Conservation (phyloP, 306 rosid species). For the Neltuma alba region DNA sequence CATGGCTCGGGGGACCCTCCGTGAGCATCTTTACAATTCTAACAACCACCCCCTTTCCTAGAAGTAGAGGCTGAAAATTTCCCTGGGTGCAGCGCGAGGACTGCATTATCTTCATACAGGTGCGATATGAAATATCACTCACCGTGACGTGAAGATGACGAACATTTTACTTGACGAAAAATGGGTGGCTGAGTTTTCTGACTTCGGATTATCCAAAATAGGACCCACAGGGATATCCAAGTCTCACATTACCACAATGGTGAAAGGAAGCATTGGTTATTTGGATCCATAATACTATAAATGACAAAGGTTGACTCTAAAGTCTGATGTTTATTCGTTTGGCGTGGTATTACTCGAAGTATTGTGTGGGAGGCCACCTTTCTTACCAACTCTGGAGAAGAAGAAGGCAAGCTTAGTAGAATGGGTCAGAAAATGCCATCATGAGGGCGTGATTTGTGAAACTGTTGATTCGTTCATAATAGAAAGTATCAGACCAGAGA, state of each 20-base stretch:
- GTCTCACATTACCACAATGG: not conserved
- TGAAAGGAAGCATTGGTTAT: not conserved
- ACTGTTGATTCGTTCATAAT: not conserved
- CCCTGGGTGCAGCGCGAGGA: not conserved
- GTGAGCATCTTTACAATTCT: not conserved
- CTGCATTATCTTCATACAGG: not conserved
- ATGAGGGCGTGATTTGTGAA: not conserved
- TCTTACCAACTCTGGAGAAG: not conserved
- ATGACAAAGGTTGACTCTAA: conserved; percentile 22
- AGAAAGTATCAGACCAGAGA: not conserved
- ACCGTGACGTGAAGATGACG: conserved; percentile 38
- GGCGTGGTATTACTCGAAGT: conserved; percentile 43
- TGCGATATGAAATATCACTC: not conserved
- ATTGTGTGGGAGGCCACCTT: conserved; percentile 27
- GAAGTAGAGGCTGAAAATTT: not conserved
- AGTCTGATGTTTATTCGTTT: conserved; percentile 40
- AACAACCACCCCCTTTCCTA: not conserved
- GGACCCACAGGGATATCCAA: conserved; percentile 1
- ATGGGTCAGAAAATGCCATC: not conserved
- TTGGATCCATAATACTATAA: not conserved
- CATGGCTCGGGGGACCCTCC: not conserved
- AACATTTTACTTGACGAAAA: conserved; percentile 30
- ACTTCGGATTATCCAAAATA: not conserved
- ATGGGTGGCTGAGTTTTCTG: not conserved
- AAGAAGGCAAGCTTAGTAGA: not conserved